A percentile compares a stretch with the other conserved stretches of the same genome.
These are phyloP conservation scores for Leucosporidium creatinivorum DNA, from an alignment of 768 basidiomycete species.

Conservation along the genomic window DNA sequence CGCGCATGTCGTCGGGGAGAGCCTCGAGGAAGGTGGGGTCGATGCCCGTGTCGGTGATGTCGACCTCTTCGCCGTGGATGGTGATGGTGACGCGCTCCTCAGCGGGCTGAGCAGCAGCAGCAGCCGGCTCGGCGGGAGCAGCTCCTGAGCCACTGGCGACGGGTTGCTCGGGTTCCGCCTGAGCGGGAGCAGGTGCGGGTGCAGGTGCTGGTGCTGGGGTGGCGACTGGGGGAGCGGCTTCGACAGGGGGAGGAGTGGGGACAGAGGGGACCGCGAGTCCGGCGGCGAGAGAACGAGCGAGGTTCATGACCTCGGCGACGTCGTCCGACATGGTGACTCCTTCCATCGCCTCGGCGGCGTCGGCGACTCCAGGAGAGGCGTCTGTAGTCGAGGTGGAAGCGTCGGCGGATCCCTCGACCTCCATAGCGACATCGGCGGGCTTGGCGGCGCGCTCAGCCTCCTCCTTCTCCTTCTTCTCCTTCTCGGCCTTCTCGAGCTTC, in stretches of 20 bases:
- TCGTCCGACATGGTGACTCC: conserved; percentile 13
- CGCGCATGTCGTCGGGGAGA: conserved; percentile 95
- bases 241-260: neutral
- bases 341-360: conserved; percentile 12
- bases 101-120: no score
- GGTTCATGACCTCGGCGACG: conserved; percentile 32
- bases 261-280: conserved; percentile 26
- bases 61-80: conserved; percentile 85
- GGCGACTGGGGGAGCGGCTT: no score
- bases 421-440: conserved; percentile 11
- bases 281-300: conserved; percentile 31
- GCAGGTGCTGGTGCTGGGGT: conserved; percentile 8
- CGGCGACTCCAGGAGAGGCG: neutral
- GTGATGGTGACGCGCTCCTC: conserved; percentile 65
- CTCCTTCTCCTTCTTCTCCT: conserved; percentile 9
- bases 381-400: neutral
- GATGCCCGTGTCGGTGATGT: conserved; percentile 97
- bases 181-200: neutral
- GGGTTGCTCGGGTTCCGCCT: neutral
- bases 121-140: conserved; percentile 32
- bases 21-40: conserved; percentile 97
- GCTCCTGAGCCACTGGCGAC: conserved; percentile 27
- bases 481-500: conserved; percentile 21
- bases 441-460: conserved; percentile 4
- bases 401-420: conserved; percentile 8